These are phyloP conservation scores for Nakazawaea ernobii DNA, from an alignment of 805 yeast genomes.

Conservation along the genomic window DNA sequence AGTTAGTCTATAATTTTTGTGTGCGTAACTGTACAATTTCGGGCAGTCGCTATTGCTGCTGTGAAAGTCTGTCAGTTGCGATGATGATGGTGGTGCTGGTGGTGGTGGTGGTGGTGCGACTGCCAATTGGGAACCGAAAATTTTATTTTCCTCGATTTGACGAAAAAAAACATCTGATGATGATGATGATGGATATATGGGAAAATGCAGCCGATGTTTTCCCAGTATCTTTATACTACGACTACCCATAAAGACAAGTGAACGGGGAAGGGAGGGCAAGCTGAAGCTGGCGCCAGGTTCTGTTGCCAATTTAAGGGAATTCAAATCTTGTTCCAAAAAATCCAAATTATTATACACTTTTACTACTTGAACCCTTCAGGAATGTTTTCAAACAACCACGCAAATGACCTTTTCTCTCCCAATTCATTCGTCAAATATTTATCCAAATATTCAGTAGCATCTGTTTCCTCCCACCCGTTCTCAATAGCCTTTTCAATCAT, in stretches of 20 bases:
- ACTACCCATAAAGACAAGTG: too few species aligned
- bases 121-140: neutral
- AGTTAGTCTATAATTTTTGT: too few species aligned
- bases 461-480: constrained; percentile 25
- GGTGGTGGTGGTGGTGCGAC: neutral
- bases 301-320: too few species aligned
- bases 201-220: neutral
- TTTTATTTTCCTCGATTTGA: too few species aligned
- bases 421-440: constrained; percentile 23
- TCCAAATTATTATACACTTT: neutral
- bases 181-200: neutral
- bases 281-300: too few species aligned
- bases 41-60: too few species aligned
- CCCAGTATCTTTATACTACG: too few species aligned
- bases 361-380: constrained; percentile 19
- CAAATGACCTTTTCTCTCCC: constrained; percentile 21
- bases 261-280: too few species aligned
- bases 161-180: neutral
- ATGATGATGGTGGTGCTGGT: neutral
- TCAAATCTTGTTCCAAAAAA: too few species aligned
- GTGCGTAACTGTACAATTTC: too few species aligned
- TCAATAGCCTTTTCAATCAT: constrained; percentile 37
- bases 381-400: constrained; percentile 25
- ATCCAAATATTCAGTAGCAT: constrained; percentile 28
- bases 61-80: too few species aligned